Conservation (phyloP, 2,329 filamentous ascomycete genomes). For the Decorospora gaudefroyi region DNA sequence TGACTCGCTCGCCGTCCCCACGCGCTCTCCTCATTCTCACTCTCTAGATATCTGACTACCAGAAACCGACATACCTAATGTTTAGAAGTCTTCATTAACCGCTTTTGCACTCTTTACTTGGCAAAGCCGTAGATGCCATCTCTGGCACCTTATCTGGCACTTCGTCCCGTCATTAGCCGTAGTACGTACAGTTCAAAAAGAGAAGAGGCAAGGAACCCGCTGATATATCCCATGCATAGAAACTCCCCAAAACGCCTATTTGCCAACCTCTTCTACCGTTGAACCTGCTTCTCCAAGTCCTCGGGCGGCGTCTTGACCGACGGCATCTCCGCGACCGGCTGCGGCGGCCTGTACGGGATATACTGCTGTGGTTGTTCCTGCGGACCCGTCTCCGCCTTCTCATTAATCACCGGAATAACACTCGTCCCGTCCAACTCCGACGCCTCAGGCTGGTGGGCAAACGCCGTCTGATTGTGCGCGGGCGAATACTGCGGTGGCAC, state of each 20-base stretch:
- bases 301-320: slow-evolving; percentile 29
- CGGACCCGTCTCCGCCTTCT: slow-evolving; percentile 15
- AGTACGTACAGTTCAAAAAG: neutral
- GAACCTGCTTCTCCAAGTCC: slow-evolving; percentile 28
- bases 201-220: neutral
- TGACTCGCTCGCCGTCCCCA: slow-evolving; percentile 17
- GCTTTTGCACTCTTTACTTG: too few relatives aligned
- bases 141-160: too few relatives aligned
- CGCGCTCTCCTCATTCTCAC: slow-evolving; percentile 2
- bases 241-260: neutral
- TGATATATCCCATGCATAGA: neutral
- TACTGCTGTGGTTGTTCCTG: slow-evolving; percentile 20
- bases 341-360: slow-evolving; percentile 35
- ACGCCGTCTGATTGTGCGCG: slow-evolving; percentile 16
- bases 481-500: slow-evolving; percentile 41
- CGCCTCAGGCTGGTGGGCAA: slow-evolving; percentile 13
- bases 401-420: slow-evolving; percentile 19
- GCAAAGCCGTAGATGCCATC: too few relatives aligned
- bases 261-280: neutral
- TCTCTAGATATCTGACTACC: too few relatives aligned
- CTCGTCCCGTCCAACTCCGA: slow-evolving; percentile 28
- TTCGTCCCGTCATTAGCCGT: too few relatives aligned
- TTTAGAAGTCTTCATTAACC: too few relatives aligned
- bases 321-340: slow-evolving; percentile 23
- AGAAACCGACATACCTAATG: too few relatives aligned